Percentiles rank a stretch among this genome's conserved stretches.
Conservation (phyloP, 1,139 yeast species). For the Protomyces inouyei region DNA sequence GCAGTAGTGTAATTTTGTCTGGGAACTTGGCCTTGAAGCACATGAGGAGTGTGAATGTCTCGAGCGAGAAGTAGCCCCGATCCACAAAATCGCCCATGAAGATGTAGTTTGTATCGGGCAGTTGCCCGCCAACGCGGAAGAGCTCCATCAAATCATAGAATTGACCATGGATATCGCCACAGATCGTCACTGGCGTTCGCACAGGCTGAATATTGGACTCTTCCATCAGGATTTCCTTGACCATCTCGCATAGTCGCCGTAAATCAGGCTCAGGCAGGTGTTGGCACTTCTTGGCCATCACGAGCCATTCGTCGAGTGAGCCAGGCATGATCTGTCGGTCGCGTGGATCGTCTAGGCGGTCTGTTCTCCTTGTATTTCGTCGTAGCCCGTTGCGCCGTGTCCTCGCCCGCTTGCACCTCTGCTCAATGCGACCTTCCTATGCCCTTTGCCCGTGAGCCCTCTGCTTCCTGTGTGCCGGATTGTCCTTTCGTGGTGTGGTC, state of each 20-base stretch:
- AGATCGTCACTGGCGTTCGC: constrained; percentile 93
- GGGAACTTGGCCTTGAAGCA: constrained; percentile 81
- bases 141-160: constrained; percentile 90
- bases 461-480: too few species aligned
- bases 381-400: too few species aligned
- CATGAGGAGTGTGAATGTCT: constrained; percentile 86
- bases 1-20: constrained; percentile 73
- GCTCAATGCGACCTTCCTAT: too few species aligned
- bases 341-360: not conserved
- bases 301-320: constrained; percentile 17
- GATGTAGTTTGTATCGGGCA: constrained; percentile 77
- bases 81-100: constrained; percentile 96
- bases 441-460: too few species aligned
- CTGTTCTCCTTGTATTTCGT: too few species aligned
- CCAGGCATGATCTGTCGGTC: constrained; percentile 1
- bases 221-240: constrained; percentile 82
- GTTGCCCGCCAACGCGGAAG: constrained; percentile 88
- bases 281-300: constrained; percentile 19
- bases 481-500: too few species aligned
- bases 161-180: constrained; percentile 99
- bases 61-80: constrained; percentile 89
- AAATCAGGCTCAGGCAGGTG: constrained; percentile 25
- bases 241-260: constrained; percentile 53
- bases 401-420: too few species aligned
- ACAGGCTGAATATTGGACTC: constrained; percentile 96